Percentiles rank a stretch among this genome's conserved stretches.
These are phyloP conservation scores for Pseudocercospora eumusae DNA, from an alignment of 2,329 filamentous ascomycete species.

Conservation along the genomic window DNA sequence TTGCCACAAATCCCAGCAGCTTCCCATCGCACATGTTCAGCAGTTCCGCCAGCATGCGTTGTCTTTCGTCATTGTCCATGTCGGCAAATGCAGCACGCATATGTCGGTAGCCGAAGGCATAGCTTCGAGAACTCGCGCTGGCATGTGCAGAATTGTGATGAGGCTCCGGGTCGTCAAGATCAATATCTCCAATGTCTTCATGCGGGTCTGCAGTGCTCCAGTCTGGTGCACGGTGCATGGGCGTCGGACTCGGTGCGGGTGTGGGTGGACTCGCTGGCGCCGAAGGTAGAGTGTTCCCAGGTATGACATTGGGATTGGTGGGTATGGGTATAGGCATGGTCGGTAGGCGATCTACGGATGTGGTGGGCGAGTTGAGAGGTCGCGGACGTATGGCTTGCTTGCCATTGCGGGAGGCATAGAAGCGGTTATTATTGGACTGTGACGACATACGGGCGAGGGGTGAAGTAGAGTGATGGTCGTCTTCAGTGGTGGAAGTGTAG, in stretches of 20 bases:
- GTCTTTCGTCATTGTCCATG: slow-evolving; percentile 72
- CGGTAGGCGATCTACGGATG: slow-evolving; percentile 32
- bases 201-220: slow-evolving; percentile 77
- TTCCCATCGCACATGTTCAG: slow-evolving; percentile 94
- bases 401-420: slow-evolving; percentile 36
- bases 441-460: slow-evolving; percentile 37
- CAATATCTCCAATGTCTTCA: slow-evolving; percentile 69
- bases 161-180: slow-evolving; percentile 35
- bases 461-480: slow-evolving; percentile 28
- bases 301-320: slow-evolving; percentile 52
- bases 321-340: slow-evolving; percentile 48
- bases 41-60: slow-evolving; percentile 80
- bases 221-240: slow-evolving; percentile 64
- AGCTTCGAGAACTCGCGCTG: slow-evolving; percentile 32
- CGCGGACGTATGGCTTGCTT: slow-evolving; percentile 46
- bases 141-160: slow-evolving; percentile 27
- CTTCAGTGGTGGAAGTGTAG: slow-evolving; percentile 29
- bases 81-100: slow-evolving; percentile 78
- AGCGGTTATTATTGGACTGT: slow-evolving; percentile 38
- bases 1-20: slow-evolving; percentile 91
- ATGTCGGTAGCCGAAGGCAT: slow-evolving; percentile 60
- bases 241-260: slow-evolving; percentile 66
- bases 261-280: slow-evolving; percentile 67
- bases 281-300: slow-evolving; percentile 63
- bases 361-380: slow-evolving; percentile 48